These are phyloP conservation scores for Dictyostelium capitatum DNA, from an alignment of 78 protist genomes.

Conservation along the genomic window DNA sequence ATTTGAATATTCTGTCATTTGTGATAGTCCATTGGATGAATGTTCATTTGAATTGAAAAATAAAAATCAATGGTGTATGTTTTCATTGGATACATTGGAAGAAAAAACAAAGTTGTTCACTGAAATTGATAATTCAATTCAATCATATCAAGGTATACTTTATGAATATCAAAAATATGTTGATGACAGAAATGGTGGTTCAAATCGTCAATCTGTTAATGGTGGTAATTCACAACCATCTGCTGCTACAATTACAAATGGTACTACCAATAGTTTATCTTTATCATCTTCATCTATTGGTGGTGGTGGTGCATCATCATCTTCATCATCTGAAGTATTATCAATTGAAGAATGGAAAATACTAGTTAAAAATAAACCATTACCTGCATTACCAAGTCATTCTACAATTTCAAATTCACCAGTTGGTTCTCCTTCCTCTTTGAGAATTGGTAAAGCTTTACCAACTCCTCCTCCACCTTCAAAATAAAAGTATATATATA, in stretches of 20 bases:
- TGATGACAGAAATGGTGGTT: constrained; percentile 20
- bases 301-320: background rate
- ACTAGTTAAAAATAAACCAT: constrained; percentile 61
- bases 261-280: background rate
- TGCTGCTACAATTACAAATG: background rate
- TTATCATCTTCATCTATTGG: background rate
- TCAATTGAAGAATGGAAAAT: constrained; percentile 54
- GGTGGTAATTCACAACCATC: background rate
- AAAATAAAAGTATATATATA: too few relatives aligned
- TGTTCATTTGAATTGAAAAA: constrained; percentile 6
- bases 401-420: background rate
- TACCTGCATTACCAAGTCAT: constrained; percentile 46
- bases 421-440: constrained; percentile 15
- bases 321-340: background rate
- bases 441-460: constrained; percentile 22
- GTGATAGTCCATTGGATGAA: background rate
- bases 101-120: background rate
- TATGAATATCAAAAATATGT: constrained; percentile 52
- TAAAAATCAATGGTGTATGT: constrained; percentile 22
- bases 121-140: constrained; percentile 18
- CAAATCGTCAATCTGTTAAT: background rate
- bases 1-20: constrained; percentile 8
- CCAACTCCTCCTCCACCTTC: constrained; percentile 35
- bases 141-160: constrained; percentile 12
- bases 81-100: constrained; percentile 8